phyloP scores from a whole-genome alignment of 129 eudicot genomes.

The Pulicaria dysenterica region DNA sequence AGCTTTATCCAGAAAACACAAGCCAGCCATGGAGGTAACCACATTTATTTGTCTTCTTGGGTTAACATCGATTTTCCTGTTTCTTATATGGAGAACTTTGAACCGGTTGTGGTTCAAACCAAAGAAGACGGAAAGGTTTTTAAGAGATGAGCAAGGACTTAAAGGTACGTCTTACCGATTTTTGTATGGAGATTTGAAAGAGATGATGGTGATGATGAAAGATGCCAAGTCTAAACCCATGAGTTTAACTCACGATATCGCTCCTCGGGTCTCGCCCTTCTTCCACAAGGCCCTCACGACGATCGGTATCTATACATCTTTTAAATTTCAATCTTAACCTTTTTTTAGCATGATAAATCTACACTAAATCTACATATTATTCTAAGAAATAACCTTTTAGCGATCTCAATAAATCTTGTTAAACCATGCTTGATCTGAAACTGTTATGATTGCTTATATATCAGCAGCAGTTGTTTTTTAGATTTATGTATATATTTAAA shows the following conservation, averaged over 20 bases:
- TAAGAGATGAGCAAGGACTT: constrained; percentile 58
- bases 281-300: constrained; percentile 40
- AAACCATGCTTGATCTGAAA: no score
- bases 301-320: constrained; percentile 35
- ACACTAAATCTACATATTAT: no score
- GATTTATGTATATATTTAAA: no score
- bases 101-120: constrained; percentile 66
- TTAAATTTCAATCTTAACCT: neutral
- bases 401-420: no score
- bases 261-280: constrained; percentile 53
- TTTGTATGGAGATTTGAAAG: constrained; percentile 57
- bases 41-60: constrained; percentile 18
- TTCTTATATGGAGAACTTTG: constrained; percentile 43
- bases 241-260: constrained; percentile 39
- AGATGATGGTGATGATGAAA: constrained; percentile 38
- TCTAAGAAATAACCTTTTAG: no score
- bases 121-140: constrained; percentile 45
- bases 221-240: constrained; percentile 52
- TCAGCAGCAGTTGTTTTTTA: no score
- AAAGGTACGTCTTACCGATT: constrained; percentile 51
- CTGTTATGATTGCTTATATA: no score
- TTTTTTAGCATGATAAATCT: no score
- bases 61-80: constrained; percentile 18
- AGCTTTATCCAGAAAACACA: neutral
- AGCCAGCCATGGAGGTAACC: constrained; percentile 14